These are phyloP conservation scores for Tetrahymena elliotti DNA, from an alignment of 73 alveolate genomes.

Conservation along the genomic window DNA sequence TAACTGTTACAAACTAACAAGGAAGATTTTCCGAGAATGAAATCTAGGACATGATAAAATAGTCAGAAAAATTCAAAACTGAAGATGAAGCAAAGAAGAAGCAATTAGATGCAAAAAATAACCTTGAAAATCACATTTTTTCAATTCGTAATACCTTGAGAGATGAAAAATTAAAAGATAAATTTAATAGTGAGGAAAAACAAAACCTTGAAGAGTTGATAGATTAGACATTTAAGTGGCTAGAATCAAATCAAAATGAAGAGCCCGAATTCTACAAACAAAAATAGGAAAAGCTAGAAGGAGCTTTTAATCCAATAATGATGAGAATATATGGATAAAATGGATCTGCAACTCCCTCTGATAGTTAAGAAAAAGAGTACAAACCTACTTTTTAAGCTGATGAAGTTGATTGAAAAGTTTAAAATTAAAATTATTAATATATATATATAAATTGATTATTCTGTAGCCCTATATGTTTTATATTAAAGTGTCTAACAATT, in stretches of 20 bases:
- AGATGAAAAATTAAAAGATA: conserved; percentile 80
- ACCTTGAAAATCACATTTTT: conserved; percentile 72
- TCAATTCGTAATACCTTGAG: conserved; percentile 70
- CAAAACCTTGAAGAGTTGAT: conserved; percentile 28
- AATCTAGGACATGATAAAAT: conserved; percentile 70
- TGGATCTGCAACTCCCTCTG: conserved; percentile 49
- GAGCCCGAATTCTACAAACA: conserved; percentile 65
- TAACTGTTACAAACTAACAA: conserved; percentile 48
- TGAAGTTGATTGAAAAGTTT: not conserved
- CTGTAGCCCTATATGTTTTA: no score
- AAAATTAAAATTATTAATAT: no score
- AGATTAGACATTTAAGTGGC: conserved; percentile 46
- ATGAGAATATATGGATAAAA: conserved; percentile 75
- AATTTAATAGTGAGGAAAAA: conserved; percentile 73
- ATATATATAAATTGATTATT: no score
- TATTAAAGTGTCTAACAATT: no score
- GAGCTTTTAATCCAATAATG: conserved; percentile 77
- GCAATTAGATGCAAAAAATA: conserved; percentile 83
- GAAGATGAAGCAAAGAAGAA: conserved; percentile 71
- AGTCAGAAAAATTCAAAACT: conserved; percentile 82
- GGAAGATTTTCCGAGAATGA: conserved; percentile 60
- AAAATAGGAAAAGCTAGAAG: conserved; percentile 73
- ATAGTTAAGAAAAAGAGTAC: no score
- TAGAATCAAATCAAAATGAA: conserved; percentile 60
- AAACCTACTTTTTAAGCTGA: not conserved